A percentile compares a stretch with the other conserved stretches of the same genome.
Conservation (phyloP, 1,284 basidiomycete species). For the Cutaneotrichosporon dermatis region DNA sequence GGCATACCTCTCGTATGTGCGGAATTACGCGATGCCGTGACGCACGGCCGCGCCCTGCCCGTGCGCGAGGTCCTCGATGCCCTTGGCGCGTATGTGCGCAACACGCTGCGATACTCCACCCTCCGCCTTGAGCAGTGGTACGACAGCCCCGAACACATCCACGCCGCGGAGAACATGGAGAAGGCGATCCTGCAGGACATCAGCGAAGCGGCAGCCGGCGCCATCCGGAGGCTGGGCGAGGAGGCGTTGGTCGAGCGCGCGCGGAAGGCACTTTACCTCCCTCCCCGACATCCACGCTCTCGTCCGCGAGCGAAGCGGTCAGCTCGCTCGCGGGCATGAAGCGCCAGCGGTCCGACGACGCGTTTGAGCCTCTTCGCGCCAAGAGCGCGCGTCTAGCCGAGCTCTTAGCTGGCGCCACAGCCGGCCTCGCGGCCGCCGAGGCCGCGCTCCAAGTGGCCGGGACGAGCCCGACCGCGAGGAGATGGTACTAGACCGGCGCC, state of each 20-base stretch:
- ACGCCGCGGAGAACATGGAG: background rate
- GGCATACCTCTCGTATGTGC: slow-evolving; percentile 13
- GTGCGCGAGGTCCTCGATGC: slow-evolving; percentile 22
- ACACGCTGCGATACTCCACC: slow-evolving; percentile 1
- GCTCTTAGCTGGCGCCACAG: background rate
- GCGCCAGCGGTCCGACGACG: slow-evolving; percentile 1
- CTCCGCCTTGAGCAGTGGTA: slow-evolving; percentile 17
- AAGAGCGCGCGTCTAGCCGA: background rate
- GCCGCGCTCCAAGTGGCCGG: background rate
- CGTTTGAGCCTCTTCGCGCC: background rate
- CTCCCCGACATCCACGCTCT: background rate
- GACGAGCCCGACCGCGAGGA: background rate
- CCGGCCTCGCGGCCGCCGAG: background rate
- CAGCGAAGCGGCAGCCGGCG: background rate
- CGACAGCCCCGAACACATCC: slow-evolving; percentile 2
- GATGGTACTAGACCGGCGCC: background rate
- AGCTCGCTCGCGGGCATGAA: background rate
- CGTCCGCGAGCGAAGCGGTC: background rate
- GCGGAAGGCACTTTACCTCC: background rate
- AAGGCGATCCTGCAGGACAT: background rate
- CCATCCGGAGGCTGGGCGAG: background rate
- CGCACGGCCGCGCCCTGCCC: slow-evolving; percentile 19
- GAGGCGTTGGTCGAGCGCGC: slow-evolving; percentile 2
- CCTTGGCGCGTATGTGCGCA: slow-evolving; percentile 22
- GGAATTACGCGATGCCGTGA: slow-evolving; percentile 22